These are phyloP conservation scores for Ceratocystis ficicola DNA, from an alignment of 2,329 filamentous ascomycete species.

Conservation along the genomic window DNA sequence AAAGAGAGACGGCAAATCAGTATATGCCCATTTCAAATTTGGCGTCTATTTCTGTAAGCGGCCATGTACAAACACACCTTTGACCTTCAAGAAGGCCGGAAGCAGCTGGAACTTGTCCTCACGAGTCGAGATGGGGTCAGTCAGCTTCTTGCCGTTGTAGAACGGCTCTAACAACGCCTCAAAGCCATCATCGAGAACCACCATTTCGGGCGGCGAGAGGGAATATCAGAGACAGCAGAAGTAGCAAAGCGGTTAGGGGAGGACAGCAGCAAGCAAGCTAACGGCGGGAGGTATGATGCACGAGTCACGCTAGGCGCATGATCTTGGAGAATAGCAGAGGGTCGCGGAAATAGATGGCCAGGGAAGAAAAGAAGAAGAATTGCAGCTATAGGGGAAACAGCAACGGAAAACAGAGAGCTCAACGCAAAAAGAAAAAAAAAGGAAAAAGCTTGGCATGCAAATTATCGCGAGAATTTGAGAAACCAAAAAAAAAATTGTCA, in stretches of 20 bases:
- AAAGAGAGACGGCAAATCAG: background rate
- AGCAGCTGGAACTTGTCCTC: slow-evolving; percentile 94
- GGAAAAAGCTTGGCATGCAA: background rate
- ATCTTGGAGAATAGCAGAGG: background rate
- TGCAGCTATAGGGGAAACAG: background rate
- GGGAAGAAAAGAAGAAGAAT: background rate
- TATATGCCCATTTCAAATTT: no score
- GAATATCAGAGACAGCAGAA: background rate
- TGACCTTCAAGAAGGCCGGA: slow-evolving; percentile 95
- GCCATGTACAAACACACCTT: slow-evolving; percentile 41
- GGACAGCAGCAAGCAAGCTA: background rate
- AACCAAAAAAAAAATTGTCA: background rate
- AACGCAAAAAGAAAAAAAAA: background rate
- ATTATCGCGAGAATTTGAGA: background rate
- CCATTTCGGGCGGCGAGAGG: slow-evolving; percentile 31
- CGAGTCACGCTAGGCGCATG: slow-evolving; percentile 1
- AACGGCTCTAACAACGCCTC: slow-evolving; percentile 55
- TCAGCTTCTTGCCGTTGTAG: slow-evolving; percentile 56
- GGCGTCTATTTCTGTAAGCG: background rate
- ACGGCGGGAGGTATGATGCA: background rate
- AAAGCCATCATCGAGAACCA: slow-evolving; percentile 49
- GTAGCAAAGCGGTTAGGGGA: background rate
- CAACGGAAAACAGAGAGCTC: background rate
- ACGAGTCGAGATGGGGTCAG: slow-evolving; percentile 50
- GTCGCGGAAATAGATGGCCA: background rate